Evolutionary conservation across 345 rosid species (phyloP).

Genomic region (Populus tremula): DNA sequence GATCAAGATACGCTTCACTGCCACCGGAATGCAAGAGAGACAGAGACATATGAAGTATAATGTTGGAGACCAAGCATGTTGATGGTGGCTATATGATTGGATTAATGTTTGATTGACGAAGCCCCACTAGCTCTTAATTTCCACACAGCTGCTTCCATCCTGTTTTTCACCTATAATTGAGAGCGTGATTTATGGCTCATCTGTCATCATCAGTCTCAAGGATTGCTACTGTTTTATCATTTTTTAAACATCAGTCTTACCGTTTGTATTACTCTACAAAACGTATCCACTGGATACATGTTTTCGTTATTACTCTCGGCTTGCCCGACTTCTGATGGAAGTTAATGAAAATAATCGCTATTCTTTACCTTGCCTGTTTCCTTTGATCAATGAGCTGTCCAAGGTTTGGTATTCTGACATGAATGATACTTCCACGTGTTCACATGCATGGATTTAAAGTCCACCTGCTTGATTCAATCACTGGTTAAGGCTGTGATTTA

Average conservation of each 20-base stretch:
- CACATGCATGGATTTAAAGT: too few species aligned
- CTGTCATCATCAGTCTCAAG: not conserved
- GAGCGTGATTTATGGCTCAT: not conserved
- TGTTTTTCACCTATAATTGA: not conserved
- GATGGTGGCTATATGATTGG: not conserved
- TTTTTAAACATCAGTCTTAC: not conserved
- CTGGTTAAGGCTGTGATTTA: too few species aligned
- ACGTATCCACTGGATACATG: not conserved
- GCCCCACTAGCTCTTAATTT: not conserved
- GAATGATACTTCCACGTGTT: not conserved
- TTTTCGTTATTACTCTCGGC: not conserved
- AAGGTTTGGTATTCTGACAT: not conserved
- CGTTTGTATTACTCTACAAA: not conserved
- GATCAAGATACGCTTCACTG: constrained; percentile 43
- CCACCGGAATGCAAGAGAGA: constrained; percentile 69
- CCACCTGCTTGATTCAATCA: too few species aligned
- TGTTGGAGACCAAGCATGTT: not conserved
- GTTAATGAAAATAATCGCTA: not conserved
- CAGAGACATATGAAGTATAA: constrained; percentile 34
- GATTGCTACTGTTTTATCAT: not conserved
- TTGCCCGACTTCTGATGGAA: not conserved
- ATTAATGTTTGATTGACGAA: not conserved
- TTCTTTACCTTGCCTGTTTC: not conserved
- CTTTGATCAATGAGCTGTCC: not conserved
- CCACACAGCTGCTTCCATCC: not conserved